A percentile compares a stretch with the other conserved stretches of the same genome.
Evolutionary conservation across 2,329 filamentous ascomycete genomes (phyloP).

Genomic region (Monilinia polystroma): DNA sequence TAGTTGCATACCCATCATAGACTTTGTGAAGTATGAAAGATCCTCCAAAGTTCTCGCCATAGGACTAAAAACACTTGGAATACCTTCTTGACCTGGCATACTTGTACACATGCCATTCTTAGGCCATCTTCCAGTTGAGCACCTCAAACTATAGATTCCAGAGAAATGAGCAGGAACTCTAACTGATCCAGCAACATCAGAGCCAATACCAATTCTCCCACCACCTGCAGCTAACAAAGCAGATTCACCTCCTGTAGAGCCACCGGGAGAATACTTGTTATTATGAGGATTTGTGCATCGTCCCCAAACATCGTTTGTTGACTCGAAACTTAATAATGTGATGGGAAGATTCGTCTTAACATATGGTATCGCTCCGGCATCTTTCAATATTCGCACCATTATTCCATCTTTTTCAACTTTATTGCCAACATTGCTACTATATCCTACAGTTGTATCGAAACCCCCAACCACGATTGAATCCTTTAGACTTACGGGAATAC

Average conservation of each 20-base stretch:
- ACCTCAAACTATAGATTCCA: constrained; percentile 82
- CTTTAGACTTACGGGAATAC: constrained; percentile 84
- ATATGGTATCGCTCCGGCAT: constrained; percentile 85
- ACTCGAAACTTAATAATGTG: constrained; percentile 51
- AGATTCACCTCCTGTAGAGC: constrained; percentile 70
- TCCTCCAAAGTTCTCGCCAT: constrained; percentile 87
- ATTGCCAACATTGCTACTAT: constrained; percentile 70
- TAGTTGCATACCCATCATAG: constrained; percentile 75
- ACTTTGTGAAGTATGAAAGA: constrained; percentile 77
- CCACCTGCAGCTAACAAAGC: constrained; percentile 77
- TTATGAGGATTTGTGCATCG: constrained; percentile 80
- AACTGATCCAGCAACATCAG: constrained; percentile 84
- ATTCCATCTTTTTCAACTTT: constrained; percentile 74
- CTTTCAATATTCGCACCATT: constrained; percentile 74
- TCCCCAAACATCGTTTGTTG: constrained; percentile 71
- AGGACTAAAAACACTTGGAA: constrained; percentile 84
- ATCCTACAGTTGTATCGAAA: constrained; percentile 82
- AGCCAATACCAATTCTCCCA: constrained; percentile 84
- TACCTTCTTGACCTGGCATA: constrained; percentile 90
- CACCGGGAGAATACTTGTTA: constrained; percentile 79
- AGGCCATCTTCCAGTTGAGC: constrained; percentile 87
- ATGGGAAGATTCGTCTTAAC: constrained; percentile 91
- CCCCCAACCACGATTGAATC: constrained; percentile 77
- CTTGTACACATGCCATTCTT: constrained; percentile 80
- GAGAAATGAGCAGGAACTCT: constrained; percentile 85